These are phyloP conservation scores for Spathaspora sp. DNA, from an alignment of 1,139 yeast species.

Conservation along the genomic window DNA sequence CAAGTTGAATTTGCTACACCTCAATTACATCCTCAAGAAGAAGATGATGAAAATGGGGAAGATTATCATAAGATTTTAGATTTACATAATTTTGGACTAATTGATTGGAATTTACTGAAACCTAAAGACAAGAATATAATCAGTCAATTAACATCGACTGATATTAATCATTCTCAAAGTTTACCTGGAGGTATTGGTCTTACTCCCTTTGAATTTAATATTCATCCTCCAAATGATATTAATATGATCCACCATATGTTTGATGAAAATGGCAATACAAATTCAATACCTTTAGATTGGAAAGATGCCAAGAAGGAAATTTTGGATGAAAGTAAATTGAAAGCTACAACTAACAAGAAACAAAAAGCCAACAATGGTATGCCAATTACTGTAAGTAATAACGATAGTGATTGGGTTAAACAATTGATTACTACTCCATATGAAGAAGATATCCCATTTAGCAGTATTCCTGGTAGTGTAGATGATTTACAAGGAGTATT, in stretches of 20 bases:
- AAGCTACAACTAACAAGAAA: constrained; percentile 1
- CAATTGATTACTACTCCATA: constrained; percentile 64
- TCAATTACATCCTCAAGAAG: constrained; percentile 47
- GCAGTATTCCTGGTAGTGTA: constrained; percentile 10
- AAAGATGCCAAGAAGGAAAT: constrained; percentile 3
- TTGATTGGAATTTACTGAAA: constrained; percentile 29
- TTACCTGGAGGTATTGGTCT: constrained; percentile 20
- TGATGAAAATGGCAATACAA: constrained; percentile 6
- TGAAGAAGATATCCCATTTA: constrained; percentile 26
- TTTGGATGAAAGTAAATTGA: background rate
- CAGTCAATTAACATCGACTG: background rate
- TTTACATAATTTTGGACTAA: constrained; percentile 26
- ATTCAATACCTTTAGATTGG: constrained; percentile 7
- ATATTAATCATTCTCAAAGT: constrained; percentile 12
- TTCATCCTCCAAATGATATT: constrained; percentile 24
- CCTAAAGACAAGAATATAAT: background rate
- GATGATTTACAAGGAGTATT: constrained; percentile 14
- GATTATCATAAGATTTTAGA: constrained; percentile 19
- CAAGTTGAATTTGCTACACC: constrained; percentile 83
- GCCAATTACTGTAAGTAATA: constrained; percentile 12
- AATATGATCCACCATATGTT: constrained; percentile 11
- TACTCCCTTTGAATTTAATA: constrained; percentile 39
- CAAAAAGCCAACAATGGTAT: constrained; percentile 11
- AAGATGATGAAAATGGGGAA: constrained; percentile 10
- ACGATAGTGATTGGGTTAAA: constrained; percentile 61